Conservation (phyloP, 2,329 filamentous ascomycete genomes). For the Periconia macrospinosa region DNA sequence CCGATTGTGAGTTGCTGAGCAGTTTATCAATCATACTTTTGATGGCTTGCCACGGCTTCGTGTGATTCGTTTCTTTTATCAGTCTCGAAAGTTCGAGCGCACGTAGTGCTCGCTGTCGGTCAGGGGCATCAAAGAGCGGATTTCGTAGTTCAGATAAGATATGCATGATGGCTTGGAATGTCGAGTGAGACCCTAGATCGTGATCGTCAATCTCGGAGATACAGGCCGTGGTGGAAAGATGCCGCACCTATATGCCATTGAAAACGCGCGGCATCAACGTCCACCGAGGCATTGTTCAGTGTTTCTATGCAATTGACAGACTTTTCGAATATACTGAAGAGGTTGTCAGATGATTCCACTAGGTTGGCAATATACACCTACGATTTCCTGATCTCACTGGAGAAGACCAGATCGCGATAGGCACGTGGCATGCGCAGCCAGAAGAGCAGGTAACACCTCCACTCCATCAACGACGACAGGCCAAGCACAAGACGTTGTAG, state of each 20-base stretch:
- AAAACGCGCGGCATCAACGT: conserved; percentile 40
- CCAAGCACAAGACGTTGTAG: conserved; percentile 36
- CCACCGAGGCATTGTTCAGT: conserved; percentile 36
- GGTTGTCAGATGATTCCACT: neutral
- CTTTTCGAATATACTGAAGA: conserved; percentile 40
- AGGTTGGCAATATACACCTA: conserved; percentile 15
- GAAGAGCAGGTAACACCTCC: conserved; percentile 42
- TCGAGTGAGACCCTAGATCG: conserved; percentile 30
- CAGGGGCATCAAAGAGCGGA: conserved; percentile 37
- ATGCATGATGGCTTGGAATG: conserved; percentile 43
- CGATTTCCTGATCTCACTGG: conserved; percentile 37
- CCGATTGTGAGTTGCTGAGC: conserved; percentile 17
- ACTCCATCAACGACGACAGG: conserved; percentile 37
- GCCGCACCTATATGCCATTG: conserved; percentile 39
- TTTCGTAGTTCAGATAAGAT: conserved; percentile 43
- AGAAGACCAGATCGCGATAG: conserved; percentile 41
- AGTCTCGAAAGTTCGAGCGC: conserved; percentile 35
- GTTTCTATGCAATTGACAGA: conserved; percentile 43
- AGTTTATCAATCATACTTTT: conserved; percentile 43
- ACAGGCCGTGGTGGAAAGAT: conserved; percentile 9
- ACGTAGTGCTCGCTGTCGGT: conserved; percentile 38
- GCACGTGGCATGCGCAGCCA: conserved; percentile 44
- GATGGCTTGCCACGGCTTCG: conserved; percentile 41
- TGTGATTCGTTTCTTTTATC: conserved; percentile 36
- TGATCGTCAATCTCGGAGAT: conserved; percentile 8